These are phyloP conservation scores for Curvularia verruculosa DNA, from an alignment of 2,329 filamentous ascomycete species.

Conservation along the genomic window DNA sequence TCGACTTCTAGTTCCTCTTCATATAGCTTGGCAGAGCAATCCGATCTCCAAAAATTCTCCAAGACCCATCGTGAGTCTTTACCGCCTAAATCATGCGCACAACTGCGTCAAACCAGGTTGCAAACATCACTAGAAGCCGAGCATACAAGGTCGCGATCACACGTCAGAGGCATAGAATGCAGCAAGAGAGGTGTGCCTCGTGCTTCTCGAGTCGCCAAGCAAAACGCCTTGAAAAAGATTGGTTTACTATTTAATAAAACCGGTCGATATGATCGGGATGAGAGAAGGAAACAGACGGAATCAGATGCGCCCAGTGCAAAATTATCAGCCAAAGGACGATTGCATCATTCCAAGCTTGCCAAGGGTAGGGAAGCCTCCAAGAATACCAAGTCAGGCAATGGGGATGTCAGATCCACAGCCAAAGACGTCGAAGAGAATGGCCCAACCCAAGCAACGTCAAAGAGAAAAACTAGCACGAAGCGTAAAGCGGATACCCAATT, in stretches of 20 bases:
- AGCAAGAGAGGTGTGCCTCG: slow-evolving; percentile 25
- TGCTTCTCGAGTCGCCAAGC: slow-evolving; percentile 22
- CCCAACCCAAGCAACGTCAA: slow-evolving; percentile 5
- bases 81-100: background rate
- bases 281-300: background rate
- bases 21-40: background rate
- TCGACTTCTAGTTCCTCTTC: too few species aligned
- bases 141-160: background rate
- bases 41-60: background rate
- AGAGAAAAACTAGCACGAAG: slow-evolving; percentile 13
- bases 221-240: slow-evolving; percentile 13
- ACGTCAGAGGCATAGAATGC: slow-evolving; percentile 1
- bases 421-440: slow-evolving; percentile 23
- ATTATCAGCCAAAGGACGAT: slow-evolving; percentile 4
- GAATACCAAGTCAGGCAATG: slow-evolving; percentile 2
- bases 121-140: background rate
- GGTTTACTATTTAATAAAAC: slow-evolving; percentile 8
- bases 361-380: background rate
- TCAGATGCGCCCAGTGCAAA: background rate
- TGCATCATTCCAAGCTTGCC: background rate
- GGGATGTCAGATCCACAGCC: slow-evolving; percentile 7
- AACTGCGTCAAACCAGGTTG: background rate
- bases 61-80: background rate
- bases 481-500: slow-evolving; percentile 12
- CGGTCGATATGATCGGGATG: slow-evolving; percentile 7